Conservation (phyloP, 257 asterid genomes). For the Capsicum baccatum region DNA sequence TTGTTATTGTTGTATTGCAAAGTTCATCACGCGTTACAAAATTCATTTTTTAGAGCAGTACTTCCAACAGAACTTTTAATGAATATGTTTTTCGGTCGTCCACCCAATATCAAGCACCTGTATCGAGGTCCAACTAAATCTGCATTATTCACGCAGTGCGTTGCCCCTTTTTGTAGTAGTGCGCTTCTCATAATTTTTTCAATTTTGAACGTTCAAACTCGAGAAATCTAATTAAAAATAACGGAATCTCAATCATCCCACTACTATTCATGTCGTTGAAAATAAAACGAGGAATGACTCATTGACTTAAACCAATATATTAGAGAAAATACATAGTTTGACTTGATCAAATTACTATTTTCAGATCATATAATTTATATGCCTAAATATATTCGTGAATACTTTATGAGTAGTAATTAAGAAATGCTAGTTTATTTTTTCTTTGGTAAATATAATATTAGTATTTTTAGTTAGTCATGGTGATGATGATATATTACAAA, state of each 20-base stretch:
- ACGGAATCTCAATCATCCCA: neutral
- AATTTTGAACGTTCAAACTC: fast-evolving
- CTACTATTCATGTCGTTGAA: fast-evolving
- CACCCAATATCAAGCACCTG: too few relatives aligned
- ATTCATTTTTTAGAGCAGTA: neutral
- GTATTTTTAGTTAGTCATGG: neutral
- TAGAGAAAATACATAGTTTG: conserved; percentile 26
- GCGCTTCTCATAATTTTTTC: fast-evolving
- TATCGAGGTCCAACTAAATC: neutral
- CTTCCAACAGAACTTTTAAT: neutral
- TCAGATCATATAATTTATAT: neutral
- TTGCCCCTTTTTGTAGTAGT: fast-evolving
- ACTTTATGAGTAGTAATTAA: neutral
- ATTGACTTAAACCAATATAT: neutral
- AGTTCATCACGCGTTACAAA: fast-evolving
- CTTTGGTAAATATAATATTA: neutral
- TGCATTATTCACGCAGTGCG: neutral
- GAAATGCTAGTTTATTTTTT: neutral
- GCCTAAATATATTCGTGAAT: neutral
- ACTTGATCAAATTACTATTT: conserved; percentile 36
- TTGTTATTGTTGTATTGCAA: too few relatives aligned
- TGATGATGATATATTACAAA: neutral
- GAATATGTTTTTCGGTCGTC: too few relatives aligned
- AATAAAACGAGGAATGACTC: neutral
- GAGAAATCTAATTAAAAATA: fast-evolving